Evolutionary conservation across 164 flowering plant species (phyloP).

Genomic region (Platanus orientalis): DNA sequence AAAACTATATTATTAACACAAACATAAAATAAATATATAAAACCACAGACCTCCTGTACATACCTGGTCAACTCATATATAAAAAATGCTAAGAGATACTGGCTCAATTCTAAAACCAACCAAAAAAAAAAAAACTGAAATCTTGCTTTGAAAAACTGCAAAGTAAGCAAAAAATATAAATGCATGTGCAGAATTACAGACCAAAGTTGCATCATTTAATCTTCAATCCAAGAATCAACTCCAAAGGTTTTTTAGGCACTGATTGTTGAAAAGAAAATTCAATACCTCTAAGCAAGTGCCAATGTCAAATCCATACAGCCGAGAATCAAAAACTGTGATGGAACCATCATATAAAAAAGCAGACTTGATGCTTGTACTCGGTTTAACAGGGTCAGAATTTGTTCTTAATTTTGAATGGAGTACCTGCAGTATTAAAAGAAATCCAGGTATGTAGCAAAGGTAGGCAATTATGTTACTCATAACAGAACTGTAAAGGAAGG

Average conservation of each 20-base stretch:
- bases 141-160: background rate
- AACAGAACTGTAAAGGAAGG: background rate
- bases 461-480: background rate
- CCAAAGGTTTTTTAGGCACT: background rate
- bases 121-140: background rate
- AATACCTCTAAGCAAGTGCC: slow-evolving; percentile 95
- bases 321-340: slow-evolving; percentile 66
- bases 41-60: too few species aligned
- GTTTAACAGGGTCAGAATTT: slow-evolving; percentile 20
- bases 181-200: too few species aligned
- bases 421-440: slow-evolving; percentile 42
- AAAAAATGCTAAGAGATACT: too few species aligned
- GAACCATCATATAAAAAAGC: slow-evolving; percentile 76
- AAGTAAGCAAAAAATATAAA: too few species aligned
- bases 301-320: slow-evolving; percentile 71
- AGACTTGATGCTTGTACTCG: slow-evolving; percentile 38
- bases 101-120: too few species aligned
- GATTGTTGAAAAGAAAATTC: background rate
- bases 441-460: background rate
- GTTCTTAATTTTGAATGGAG: slow-evolving; percentile 65
- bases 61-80: too few species aligned
- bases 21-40: too few species aligned
- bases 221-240: background rate
- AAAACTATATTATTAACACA: too few species aligned
- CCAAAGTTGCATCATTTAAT: background rate